These are phyloP conservation scores for Tarenaya hassleriana DNA, from an alignment of 345 rosid species.

Conservation along the genomic window DNA sequence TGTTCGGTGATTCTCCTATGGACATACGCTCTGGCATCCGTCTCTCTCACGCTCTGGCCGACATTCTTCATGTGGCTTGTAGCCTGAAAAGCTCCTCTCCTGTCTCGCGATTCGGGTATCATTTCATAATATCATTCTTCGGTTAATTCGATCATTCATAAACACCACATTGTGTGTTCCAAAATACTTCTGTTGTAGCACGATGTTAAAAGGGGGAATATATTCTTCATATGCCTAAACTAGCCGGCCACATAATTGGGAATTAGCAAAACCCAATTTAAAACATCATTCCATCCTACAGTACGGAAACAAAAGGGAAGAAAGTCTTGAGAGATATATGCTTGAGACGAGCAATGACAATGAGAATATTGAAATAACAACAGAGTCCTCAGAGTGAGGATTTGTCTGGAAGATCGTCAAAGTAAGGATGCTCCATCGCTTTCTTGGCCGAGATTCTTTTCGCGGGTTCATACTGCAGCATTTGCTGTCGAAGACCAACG, in stretches of 20 bases:
- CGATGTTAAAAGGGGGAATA: too few species aligned
- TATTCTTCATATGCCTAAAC: too few species aligned
- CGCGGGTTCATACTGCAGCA: constrained; percentile 84
- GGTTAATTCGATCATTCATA: too few species aligned
- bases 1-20: constrained; percentile 65
- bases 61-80: constrained; percentile 66
- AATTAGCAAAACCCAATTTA: too few species aligned
- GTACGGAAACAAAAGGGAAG: background rate
- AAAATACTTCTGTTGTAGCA: too few species aligned
- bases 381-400: constrained; percentile 41
- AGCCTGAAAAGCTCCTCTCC: constrained; percentile 20
- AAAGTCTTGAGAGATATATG: constrained; percentile 26
- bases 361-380: constrained; percentile 1
- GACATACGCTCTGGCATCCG: constrained; percentile 54
- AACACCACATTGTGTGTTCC: too few species aligned
- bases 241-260: too few species aligned
- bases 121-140: too few species aligned
- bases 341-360: constrained; percentile 46
- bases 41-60: constrained; percentile 63
- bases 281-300: too few species aligned
- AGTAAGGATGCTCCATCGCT: constrained; percentile 96
- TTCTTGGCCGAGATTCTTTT: constrained; percentile 86
- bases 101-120: too few species aligned
- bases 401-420: constrained; percentile 56
- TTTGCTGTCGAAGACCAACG: constrained; percentile 49